Base-by-base conservation (phyloP, 2,329 filamentous ascomycete genomes). In the Cordyceps sp. region DNA sequence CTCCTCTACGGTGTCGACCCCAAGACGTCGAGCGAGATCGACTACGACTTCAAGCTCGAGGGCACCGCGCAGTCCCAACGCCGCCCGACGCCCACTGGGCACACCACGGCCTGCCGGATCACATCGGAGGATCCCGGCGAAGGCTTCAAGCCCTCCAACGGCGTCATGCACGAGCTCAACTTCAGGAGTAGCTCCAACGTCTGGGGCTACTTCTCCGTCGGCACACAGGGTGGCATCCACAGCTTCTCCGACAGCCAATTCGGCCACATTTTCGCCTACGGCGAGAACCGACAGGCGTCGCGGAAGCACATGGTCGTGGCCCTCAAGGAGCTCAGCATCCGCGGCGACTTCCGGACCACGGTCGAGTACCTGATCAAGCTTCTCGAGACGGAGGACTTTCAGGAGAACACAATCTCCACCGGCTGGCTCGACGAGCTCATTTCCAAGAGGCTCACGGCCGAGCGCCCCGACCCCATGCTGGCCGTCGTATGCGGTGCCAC, bases 171-270 rank as follows among this genome's bases (percentile, higher is more conserved):
- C 64, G 90, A 98, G 52, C 66, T 98, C 50, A 98, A 98, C 69
- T 98, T 98, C 74, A 75, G 90, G 52, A 92, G 81, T 64, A 93
- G 85, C 55, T 96, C 90, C 40, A 98, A 98, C 45, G 90, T 96
- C 35, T 98, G 90, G 90, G 90, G 90, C 69, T 98, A 98, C 62
- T 98, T 98, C 74, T 98, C 90, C 33, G 90, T 98, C 55, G 83
- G 86, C 63, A 90, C 86, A 9, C 78, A 85, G 34, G 88, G 86
- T 62, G 86, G 86, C 58, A 98, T 98, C 43, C 90, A 98, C 73
- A 94, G 84, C 58, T 98, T 93, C 69, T 96, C 90, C 7, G 90
- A 98, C 64, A 92, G 82, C 50, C 90, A 98, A 53, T 98, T 98
- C 47, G 90, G 90, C 60, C 90, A 98, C 61, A 98, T 98, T 45